Evolutionary conservation across 2,329 filamentous ascomycete genomes (phyloP), one percentile per base, ranked within the genome.

Genomic region (Cladosporium colombiae): DNA sequence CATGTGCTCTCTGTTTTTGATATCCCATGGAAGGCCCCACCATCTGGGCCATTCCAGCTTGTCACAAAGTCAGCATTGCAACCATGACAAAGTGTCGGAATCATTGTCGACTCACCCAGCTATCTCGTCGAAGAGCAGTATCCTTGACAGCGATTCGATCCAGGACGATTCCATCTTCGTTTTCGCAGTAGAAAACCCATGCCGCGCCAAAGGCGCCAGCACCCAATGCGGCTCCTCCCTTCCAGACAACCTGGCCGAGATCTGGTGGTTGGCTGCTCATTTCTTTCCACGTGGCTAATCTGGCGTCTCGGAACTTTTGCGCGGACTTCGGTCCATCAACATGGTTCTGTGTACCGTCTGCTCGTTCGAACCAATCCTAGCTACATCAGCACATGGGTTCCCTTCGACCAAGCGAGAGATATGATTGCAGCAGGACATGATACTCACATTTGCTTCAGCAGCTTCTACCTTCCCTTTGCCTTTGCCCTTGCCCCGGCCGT

Each of bases 121-220:
- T 2, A 29, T 29, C 23, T 37, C 40, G 25, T 21, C 49, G 18
- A n/a, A 46, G 40, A 46, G 7, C 57, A 21, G 52, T 58, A 23
- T 66, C 59, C 33, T 66, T 66, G 27, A 58, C 60, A 4, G 49
- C 59, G 35, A 59, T 52, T 21, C 59, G 59, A 29, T 64, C 37
- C 7, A 13, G 10, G 13, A 66, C 53, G 3, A 35, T 7, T n/a
- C 40, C 55, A 27, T 65, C 27, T 18, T 11, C 13, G 11, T 65
- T 56, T 5, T 18, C 8, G 25, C 29, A 27, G 11, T 46, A 44
- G 16, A n/a, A 59, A 3, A 29, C 35, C 44, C 29, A 61, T 40
- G 55, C 50, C n/a, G 52, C 44, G 2, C 52, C 60, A 29, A 27
- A 53, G 11, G 27, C 29, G 23, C 60, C 65, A 31, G 49, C 60